These are phyloP conservation scores for Stropharia rugosoannulata DNA, from an alignment of 768 basidiomycete species.

Conservation along the genomic window DNA sequence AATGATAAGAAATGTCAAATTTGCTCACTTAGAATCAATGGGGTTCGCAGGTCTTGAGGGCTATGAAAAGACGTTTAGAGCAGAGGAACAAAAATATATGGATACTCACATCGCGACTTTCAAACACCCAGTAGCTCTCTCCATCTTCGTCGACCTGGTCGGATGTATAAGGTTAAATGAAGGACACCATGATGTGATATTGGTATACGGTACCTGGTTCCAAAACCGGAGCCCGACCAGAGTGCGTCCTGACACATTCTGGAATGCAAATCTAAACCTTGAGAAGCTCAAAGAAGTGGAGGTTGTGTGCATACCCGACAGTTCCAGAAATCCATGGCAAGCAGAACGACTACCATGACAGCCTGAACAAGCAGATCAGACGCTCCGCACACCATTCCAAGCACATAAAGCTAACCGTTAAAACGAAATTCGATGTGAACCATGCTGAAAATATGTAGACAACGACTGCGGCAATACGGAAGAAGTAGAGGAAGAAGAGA, in stretches of 20 bases:
- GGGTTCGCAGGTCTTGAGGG: slow-evolving; percentile 88
- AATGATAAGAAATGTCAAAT: neutral
- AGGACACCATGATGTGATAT: neutral
- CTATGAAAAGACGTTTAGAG: slow-evolving; percentile 35
- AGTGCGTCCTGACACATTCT: slow-evolving; percentile 94
- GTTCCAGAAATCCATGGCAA: slow-evolving; percentile 99
- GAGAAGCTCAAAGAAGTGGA: neutral
- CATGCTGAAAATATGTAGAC: slow-evolving; percentile 94
- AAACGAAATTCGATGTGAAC: slow-evolving; percentile 88
- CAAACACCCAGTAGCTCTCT: slow-evolving; percentile 96
- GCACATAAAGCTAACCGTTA: slow-evolving; percentile 65
- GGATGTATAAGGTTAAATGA: neutral
- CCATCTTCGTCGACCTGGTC: slow-evolving; percentile 91
- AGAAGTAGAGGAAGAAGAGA: slow-evolving; percentile 87
- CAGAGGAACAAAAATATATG: neutral
- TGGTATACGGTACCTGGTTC: slow-evolving; percentile 69
- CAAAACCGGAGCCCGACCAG: slow-evolving; percentile 95
- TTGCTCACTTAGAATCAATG: slow-evolving; percentile 76
- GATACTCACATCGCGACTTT: slow-evolving; percentile 84
- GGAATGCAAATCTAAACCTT: neutral
- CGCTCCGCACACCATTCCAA: neutral
- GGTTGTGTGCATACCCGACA: slow-evolving; percentile 61
- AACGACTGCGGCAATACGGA: slow-evolving; percentile 83
- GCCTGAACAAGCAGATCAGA: slow-evolving; percentile 41
- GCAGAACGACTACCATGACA: slow-evolving; percentile 87